Evolutionary conservation across 2,329 filamentous ascomycete species (phyloP).

Genomic region (Xenoacremonium recifei): DNA sequence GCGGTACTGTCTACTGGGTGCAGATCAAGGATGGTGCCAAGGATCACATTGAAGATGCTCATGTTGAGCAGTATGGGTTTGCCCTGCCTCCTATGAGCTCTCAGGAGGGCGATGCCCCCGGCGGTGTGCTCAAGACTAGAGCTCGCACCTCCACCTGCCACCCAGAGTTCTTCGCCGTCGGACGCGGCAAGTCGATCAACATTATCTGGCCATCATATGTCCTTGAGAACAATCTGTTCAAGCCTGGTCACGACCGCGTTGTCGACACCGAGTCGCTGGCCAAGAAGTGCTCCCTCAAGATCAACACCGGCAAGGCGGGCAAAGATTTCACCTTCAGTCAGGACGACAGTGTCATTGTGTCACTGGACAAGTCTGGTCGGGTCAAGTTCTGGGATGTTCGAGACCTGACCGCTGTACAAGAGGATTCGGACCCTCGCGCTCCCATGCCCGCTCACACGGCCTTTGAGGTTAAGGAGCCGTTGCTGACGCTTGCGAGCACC

Average conservation of each 20-base stretch:
- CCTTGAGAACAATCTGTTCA: conserved; percentile 62
- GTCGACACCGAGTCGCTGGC: conserved; percentile 88
- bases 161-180: conserved; percentile 91
- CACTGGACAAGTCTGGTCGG: conserved; percentile 92
- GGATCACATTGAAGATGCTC: conserved; percentile 74
- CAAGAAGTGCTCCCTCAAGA: conserved; percentile 83
- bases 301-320: conserved; percentile 94
- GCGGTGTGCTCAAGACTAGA: conserved; percentile 91
- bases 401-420: conserved; percentile 60
- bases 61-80: conserved; percentile 82
- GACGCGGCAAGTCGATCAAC: conserved; percentile 93
- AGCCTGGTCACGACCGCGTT: conserved; percentile 61
- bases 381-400: conserved; percentile 99
- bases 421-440: conserved; percentile 48
- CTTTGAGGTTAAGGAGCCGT: conserved; percentile 78
- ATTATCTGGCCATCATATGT: conserved; percentile 72
- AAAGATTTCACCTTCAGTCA: conserved; percentile 99
- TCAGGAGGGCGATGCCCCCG: conserved; percentile 86
- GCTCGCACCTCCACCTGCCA: conserved; percentile 87
- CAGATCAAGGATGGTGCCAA: conserved; percentile 74
- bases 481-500: conserved; percentile 84
- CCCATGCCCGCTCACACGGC: conserved; percentile 55
- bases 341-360: conserved; percentile 91
- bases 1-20: conserved; percentile 96
- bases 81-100: conserved; percentile 83